Evolutionary conservation across 2,329 filamentous ascomycete genomes (phyloP).

Genomic region (Apiospora kogelbergensis): DNA sequence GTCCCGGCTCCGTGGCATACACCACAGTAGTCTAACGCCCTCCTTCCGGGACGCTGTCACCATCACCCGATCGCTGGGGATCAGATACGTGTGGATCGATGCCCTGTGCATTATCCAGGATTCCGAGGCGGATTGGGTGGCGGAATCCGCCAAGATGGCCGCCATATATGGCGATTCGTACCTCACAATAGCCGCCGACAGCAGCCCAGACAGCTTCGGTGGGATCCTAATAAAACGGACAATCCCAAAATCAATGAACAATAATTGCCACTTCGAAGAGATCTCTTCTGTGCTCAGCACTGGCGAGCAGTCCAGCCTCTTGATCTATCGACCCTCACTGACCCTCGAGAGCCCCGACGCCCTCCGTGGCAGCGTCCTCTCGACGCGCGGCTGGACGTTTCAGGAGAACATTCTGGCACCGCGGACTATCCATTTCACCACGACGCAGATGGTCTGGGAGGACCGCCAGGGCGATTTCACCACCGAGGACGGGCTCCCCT

Average conservation of each 20-base stretch:
- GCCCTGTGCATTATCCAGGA: conserved; percentile 27
- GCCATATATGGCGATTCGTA: neutral
- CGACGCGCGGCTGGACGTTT: conserved; percentile 12
- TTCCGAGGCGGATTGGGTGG: conserved; percentile 17
- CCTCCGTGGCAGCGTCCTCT: neutral
- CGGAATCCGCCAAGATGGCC: conserved; percentile 7
- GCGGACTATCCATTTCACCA: conserved; percentile 11
- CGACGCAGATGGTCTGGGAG: conserved; percentile 11
- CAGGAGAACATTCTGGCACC: conserved; percentile 12
- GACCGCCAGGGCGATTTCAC: conserved; percentile 10
- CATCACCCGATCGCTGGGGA: conserved; percentile 15
- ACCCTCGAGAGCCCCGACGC: neutral
- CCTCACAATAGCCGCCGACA: neutral
- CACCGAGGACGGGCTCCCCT: conserved; percentile 5
- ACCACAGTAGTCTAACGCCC: neutral
- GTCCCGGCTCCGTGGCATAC: neutral
- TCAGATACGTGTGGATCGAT: conserved; percentile 27
- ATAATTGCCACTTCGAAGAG: no score
- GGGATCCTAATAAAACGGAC: neutral
- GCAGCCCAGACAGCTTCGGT: neutral
- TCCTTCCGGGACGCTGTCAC: conserved; percentile 16
- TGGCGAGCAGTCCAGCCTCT: neutral
- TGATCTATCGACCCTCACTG: neutral
- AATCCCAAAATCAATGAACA: no score
- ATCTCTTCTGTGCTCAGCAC: neutral